Evolutionary conservation across 495 filamentous ascomycete genomes (phyloP), one percentile per base, ranked within the genome.

Genomic region (Aspergillus taichungensis): DNA sequence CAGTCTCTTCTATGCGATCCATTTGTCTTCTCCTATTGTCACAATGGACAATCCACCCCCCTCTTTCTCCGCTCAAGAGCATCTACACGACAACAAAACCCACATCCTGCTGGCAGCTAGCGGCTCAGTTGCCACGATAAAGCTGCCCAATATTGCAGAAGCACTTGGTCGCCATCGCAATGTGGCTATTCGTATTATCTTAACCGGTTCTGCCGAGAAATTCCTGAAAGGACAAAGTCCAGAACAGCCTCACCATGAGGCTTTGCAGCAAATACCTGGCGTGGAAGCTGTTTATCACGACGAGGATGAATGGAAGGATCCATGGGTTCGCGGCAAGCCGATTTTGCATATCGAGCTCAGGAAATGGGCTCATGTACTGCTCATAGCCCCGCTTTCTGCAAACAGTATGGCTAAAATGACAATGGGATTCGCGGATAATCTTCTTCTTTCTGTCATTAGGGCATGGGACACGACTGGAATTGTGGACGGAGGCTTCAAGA

Each of bases 331-430:
- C 3, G 65, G 60, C 5, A 53, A 46, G 7, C 40, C 63, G 3
- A 88, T 97, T 28, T 63, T 95, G 37, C 91, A 97, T 52, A 95
- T 97, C 46, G 87, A 92, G 64, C 66, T 88, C 44, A 71, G 87
- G 34, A 72, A 77, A 46, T 88, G 85, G 91, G 85, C 86, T 0
- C 75, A 95, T 65, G 47, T 95, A 8, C 64, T 95, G 6, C 76
- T 90, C 8, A 78, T 95, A 48, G 86, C 86, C 10, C 90, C 90
- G 34, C 54, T 87, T 48, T 80, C 69, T 40, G 88, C 89, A 27
- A 91, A 94, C 59, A 80, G 79, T 3, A 61, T 96, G 50, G 88
- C 86, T 1, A 94, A 92, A 62, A 79, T 91, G 53, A 73, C 68
- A 0, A 62, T 63, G 10, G 88, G 88, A 1, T 64, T 87, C 30